Conservation (phyloP, 2,329 filamentous ascomycete species). For the Aspergillus eucalypticola region DNA sequence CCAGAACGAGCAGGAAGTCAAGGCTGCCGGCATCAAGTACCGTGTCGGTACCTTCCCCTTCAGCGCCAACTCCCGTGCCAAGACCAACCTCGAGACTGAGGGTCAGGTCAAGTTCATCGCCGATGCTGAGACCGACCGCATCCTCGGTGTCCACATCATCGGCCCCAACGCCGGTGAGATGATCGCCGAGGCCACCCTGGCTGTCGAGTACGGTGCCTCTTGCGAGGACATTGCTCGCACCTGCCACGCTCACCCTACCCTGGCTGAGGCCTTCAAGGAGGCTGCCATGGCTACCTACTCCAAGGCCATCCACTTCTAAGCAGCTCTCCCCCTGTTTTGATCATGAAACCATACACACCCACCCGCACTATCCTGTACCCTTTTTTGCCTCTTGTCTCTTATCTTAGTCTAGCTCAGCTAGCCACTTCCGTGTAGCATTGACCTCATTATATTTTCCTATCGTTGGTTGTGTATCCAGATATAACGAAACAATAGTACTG, state of each 20-base stretch:
- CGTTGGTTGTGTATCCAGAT: slow-evolving; percentile 6
- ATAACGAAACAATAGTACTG: background rate
- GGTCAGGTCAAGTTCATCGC: slow-evolving; percentile 96
- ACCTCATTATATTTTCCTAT: slow-evolving; percentile 33
- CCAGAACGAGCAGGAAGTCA: slow-evolving; percentile 94
- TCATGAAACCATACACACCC: slow-evolving; percentile 3
- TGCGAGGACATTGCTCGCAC: slow-evolving; percentile 94
- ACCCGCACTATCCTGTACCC: slow-evolving; percentile 21
- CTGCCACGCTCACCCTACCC: slow-evolving; percentile 92
- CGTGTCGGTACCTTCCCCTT: slow-evolving; percentile 94
- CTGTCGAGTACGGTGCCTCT: slow-evolving; percentile 93
- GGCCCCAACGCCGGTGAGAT: slow-evolving; percentile 96
- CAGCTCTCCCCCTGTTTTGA: slow-evolving; percentile 22
- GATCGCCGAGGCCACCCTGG: slow-evolving; percentile 96
- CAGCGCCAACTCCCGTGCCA: slow-evolving; percentile 95
- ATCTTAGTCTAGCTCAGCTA: slow-evolving; percentile 39
- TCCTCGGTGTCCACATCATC: slow-evolving; percentile 95
- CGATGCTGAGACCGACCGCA: slow-evolving; percentile 92
- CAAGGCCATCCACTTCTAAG: slow-evolving; percentile 92
- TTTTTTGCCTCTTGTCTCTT: slow-evolving; percentile 16
- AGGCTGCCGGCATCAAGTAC: slow-evolving; percentile 87
- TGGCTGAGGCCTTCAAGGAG: slow-evolving; percentile 99
- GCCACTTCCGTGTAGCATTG: slow-evolving; percentile 42
- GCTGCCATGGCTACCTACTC: slow-evolving; percentile 96
- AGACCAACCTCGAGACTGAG: slow-evolving; percentile 96